These are phyloP conservation scores for Colletotrichum sp. DNA, from an alignment of 2,329 filamentous ascomycete species.

Conservation along the genomic window DNA sequence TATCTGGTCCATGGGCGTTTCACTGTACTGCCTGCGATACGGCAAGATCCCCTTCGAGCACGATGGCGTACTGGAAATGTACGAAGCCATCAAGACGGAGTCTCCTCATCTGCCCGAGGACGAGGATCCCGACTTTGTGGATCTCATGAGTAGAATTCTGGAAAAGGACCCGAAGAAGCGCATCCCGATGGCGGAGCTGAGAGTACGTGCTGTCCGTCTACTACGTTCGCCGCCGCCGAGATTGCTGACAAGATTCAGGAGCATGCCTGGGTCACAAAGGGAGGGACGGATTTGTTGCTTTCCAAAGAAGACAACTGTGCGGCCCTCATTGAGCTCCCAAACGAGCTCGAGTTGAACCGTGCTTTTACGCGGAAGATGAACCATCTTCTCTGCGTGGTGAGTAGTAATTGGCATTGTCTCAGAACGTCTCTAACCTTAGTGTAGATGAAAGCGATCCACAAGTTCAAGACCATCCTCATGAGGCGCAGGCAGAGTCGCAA, in stretches of 20 bases:
- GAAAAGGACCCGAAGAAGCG: slow-evolving; percentile 86
- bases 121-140: slow-evolving; percentile 71
- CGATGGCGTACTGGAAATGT: slow-evolving; percentile 81
- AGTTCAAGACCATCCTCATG: slow-evolving; percentile 79
- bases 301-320: slow-evolving; percentile 86
- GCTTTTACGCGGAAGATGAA: slow-evolving; percentile 92
- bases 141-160: slow-evolving; percentile 76
- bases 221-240: background rate
- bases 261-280: slow-evolving; percentile 91
- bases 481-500: slow-evolving; percentile 23
- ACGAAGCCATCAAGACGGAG: slow-evolving; percentile 83
- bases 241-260: slow-evolving; percentile 56
- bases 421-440: slow-evolving; percentile 1
- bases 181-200: slow-evolving; percentile 81
- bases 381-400: slow-evolving; percentile 81
- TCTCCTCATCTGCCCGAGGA: slow-evolving; percentile 65
- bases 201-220: slow-evolving; percentile 64
- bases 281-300: slow-evolving; percentile 78
- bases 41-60: slow-evolving; percentile 87
- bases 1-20: slow-evolving; percentile 98
- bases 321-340: slow-evolving; percentile 80
- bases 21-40: slow-evolving; percentile 90
- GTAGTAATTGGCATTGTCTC: slow-evolving; percentile 24
- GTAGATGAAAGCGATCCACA: slow-evolving; percentile 87
- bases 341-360: slow-evolving; percentile 86